Percentiles rank a stretch among this genome's conserved stretches.
Conservation (phyloP, 192 early-diverging fungal genomes). For the Allomyces javanicus region DNA sequence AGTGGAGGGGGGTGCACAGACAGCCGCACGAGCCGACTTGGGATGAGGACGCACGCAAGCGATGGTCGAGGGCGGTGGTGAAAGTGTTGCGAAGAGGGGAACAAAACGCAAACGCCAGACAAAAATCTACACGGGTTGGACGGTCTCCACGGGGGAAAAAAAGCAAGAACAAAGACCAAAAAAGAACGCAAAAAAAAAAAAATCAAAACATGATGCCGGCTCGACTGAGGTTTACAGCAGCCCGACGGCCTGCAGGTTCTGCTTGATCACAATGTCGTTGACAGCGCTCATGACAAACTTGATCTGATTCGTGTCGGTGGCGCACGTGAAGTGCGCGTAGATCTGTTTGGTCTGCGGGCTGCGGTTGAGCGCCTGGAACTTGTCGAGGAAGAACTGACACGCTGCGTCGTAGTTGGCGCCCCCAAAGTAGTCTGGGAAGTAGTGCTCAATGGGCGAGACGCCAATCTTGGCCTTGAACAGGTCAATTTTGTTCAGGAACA, state of each 20-base stretch:
- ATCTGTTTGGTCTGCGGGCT: constrained; percentile 49
- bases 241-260: constrained; percentile 57
- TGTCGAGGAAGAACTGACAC: constrained; percentile 57
- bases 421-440: constrained; percentile 71
- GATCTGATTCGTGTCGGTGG: constrained; percentile 69
- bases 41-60: too few species aligned
- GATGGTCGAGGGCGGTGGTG: too few species aligned
- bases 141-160: neutral
- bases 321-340: constrained; percentile 74
- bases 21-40: too few species aligned
- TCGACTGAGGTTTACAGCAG: constrained; percentile 26
- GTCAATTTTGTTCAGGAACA: constrained; percentile 98
- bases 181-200: neutral
- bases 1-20: too few species aligned
- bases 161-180: neutral
- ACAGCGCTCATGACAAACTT: constrained; percentile 77
- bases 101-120: too few species aligned
- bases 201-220: neutral
- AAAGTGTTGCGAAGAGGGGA: too few species aligned
- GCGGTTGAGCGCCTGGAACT: constrained; percentile 59
- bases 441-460: constrained; percentile 58
- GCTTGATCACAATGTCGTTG: constrained; percentile 73
- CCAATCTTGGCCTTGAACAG: constrained; percentile 80
- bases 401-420: constrained; percentile 40
- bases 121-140: too few species aligned